Evolutionary conservation across 129 eudicot genomes (phyloP), one percentile per base, ranked within the genome.

Genomic region (Escallonia rubra): DNA sequence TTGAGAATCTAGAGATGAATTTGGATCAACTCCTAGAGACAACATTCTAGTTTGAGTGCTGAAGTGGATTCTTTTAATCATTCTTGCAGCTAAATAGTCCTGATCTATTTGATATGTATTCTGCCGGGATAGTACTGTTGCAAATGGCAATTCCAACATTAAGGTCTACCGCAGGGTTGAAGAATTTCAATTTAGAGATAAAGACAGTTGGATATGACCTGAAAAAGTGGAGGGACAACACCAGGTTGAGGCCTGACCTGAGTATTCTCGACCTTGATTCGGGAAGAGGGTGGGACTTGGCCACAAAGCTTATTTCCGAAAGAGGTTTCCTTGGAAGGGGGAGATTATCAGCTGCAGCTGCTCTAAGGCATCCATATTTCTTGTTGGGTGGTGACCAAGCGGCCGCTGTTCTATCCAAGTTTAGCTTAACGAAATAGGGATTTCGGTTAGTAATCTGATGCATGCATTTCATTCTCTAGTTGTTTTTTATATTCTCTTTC

Each of bases 231-330:
- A 77, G 92, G 64, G 98, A 86, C 65, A 87, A 78, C 65, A 93
- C 96, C 16, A 80, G 98, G 66, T n/a, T 74, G 59, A 89, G 90
- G 73, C 96, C 96, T 61, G 83, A 93, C 66, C 61, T 81, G 41
- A 86, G 86, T 59, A 81, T 93, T 82, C 92, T 93, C 8, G 98
- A 93, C 70, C 83, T 86, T 50, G 98, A 93, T 71, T 82, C 89
- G 2, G 95, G 98, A 47, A 80, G 98, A 80, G 98, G 98, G 11
- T 93, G 98, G 98, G 98, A 93, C 74, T 79, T 93, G 73, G 98
- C 86, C 42, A 86, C 91, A 5, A 86, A 84, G 74, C 96, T 93
- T 64, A 76, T 93, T 64, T 88, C 98, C 12, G 95, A 91, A 87
- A 79, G 98, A 66, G 96, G 98, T 9, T 76, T 72, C 34, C 69